Evolutionary conservation across 495 filamentous ascomycete species (phyloP), one percentile per base, ranked within the genome.

Genomic region (Daldinia grandis): DNA sequence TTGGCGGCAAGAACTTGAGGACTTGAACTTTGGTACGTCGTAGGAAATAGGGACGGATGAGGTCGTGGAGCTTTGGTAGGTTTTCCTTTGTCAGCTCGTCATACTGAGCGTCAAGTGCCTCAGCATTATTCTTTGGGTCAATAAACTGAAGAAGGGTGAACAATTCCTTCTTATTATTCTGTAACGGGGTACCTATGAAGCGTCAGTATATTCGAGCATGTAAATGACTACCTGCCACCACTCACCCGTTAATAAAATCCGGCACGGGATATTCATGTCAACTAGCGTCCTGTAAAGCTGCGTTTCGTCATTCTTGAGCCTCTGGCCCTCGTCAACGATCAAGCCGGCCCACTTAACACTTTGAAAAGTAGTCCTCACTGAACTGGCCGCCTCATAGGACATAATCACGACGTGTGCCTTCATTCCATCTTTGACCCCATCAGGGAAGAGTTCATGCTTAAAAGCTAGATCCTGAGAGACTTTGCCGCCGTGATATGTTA

Each of bases 101-200:
- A 76, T 92, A 98, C 74, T 94, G 76, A 50, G 85, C 80, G 66
- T 99, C 95, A 5, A 98, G 81, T 0, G 82, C 74, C 27, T 86
- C 86, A 1, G 96, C 94, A 66, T 92, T 82, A 42, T 90, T 83
- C 0, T 73, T 58, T 0, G 79, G 83, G 74, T 98, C 92, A 37
- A 97, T 81, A 76, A 99, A 99, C 73, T 98, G 94, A 1, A 99
- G 81, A 8, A 99, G 86, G 73, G 97, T 99, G 79, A 98, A 98
- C 3, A 99, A 78, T 75, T 99, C 95, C 61, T 93, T 84, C 51
- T 92, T 91, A 76, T 97, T 98, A 74, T 99, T 99, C 69, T 99
- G 95, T 50, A 99, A 80, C 0, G 95, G 95, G 0, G 95, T 99
- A 0, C 89, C 75, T 77, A 63, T 50, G 38, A 14, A 47, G 33